Base-by-base conservation (phyloP, 768 basidiomycete genomes). In the Paxillus involutus region DNA sequence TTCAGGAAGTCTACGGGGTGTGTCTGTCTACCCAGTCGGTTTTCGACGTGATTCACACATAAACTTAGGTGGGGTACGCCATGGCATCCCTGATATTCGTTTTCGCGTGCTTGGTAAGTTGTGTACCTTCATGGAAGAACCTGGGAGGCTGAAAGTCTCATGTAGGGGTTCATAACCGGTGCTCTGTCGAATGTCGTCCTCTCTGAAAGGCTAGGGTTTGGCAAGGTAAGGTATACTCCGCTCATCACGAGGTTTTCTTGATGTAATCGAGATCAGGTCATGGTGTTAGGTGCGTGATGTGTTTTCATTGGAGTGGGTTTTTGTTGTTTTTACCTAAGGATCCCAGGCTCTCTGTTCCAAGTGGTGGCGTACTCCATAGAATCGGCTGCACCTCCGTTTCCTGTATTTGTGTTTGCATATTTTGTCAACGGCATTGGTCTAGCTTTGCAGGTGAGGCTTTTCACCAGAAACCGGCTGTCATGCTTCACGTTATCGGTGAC, bases 381-480 rank as follows among this genome's bases (percentile, higher is more conserved):
- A 60, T 71, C 78, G 3, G 63, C 83, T 9, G 83, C 77, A 11
- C 82, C 80, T 1, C 85, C 86, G 0, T 90, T 88, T 62, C 85
- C 86, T 6, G 76, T 77, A 1, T 84, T 88, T 57, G 78, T 82
- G 5, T 59, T 84, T 30, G 75, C 69, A 1, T 80, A 74, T 52
- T 65, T 63, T 7, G 47, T 84, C 35, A 76, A 74, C 12, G 85
- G 84, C 6, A 71, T 82, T 29, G 84, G 84, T 3, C 53, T 77
- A 39, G 70, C 82, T 2, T 57, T 81, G 8, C 78, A 74, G 66
- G 80, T 78, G 41, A 17, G 55, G 45, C 19, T 32, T 43, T 40
- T 53, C 16, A 19, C 13, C 19, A 41, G 36, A 24, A 30, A 33
- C 10, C 0, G 1, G 40, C 1, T 32, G 24, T 14, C 21, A 6